phyloP scores from a whole-genome alignment of 495 filamentous ascomycete species.

The Clohesyomyces aquaticus region DNA sequence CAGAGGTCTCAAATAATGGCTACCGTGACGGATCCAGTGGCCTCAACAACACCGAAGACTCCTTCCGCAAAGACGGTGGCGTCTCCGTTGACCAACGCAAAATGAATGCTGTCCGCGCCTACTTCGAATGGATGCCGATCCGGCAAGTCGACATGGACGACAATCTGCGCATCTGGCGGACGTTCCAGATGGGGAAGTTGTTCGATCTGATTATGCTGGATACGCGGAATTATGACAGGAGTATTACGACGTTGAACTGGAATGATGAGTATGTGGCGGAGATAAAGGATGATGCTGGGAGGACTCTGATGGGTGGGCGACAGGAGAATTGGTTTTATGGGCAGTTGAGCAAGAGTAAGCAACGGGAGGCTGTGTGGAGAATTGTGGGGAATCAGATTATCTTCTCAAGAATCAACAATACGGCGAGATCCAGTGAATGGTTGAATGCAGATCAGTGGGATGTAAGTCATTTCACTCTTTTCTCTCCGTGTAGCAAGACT shows the following conservation, averaged over 20 bases:
- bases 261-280: constrained; percentile 60
- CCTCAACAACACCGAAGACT: constrained; percentile 64
- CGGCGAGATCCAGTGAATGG: constrained; percentile 8
- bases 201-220: constrained; percentile 72
- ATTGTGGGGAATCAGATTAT: constrained; percentile 69
- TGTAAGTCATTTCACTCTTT: neutral
- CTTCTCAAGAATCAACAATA: constrained; percentile 55
- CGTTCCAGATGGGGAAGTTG: constrained; percentile 65
- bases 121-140: constrained; percentile 62
- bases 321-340: constrained; percentile 74
- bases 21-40: constrained; percentile 59
- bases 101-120: constrained; percentile 70
- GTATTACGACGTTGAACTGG: constrained; percentile 54
- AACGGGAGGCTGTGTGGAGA: constrained; percentile 63
- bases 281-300: constrained; percentile 60
- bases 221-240: constrained; percentile 68
- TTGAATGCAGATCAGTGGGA: constrained; percentile 32
- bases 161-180: constrained; percentile 69
- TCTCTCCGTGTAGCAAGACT: neutral
- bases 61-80: constrained; percentile 62
- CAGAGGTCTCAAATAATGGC: constrained; percentile 63
- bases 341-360: constrained; percentile 55
- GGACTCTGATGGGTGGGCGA: constrained; percentile 64
- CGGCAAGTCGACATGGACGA: constrained; percentile 70
- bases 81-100: constrained; percentile 67